Evolutionary conservation across 805 yeast species (phyloP).

Genomic region (Yamadazyma tumulicola): DNA sequence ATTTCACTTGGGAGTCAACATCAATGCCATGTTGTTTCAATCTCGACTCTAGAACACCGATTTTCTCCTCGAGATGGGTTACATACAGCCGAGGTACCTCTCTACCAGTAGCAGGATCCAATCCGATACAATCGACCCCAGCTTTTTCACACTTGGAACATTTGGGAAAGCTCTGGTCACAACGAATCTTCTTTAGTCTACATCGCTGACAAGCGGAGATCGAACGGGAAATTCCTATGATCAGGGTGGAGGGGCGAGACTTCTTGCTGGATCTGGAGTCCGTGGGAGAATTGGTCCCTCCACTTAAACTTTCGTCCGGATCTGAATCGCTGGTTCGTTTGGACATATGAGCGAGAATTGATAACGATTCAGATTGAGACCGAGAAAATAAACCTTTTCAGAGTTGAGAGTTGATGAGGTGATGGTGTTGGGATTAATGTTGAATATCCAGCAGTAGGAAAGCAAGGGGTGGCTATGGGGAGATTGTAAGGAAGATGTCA

Average conservation of each 20-base stretch:
- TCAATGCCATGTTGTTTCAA: constrained; percentile 44
- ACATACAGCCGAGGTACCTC: constrained; percentile 81
- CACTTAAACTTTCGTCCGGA: too few relatives aligned
- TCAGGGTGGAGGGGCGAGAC: constrained; percentile 4
- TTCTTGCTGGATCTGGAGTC: constrained; percentile 2
- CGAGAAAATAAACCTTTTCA: too few relatives aligned
- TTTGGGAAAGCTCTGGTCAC: constrained; percentile 66
- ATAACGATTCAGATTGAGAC: too few relatives aligned
- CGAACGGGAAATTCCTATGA: constrained; percentile 50
- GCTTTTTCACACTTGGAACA: constrained; percentile 64
- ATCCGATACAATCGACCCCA: constrained; percentile 71
- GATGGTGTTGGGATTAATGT: too few relatives aligned
- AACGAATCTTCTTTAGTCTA: constrained; percentile 59
- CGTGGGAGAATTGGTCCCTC: too few relatives aligned
- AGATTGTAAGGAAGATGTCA: too few relatives aligned
- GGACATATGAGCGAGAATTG: too few relatives aligned
- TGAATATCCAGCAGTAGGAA: too few relatives aligned
- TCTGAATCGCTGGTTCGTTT: too few relatives aligned
- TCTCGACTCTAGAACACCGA: constrained; percentile 52
- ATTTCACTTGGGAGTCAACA: too few relatives aligned
- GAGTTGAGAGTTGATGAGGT: too few relatives aligned
- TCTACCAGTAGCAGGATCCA: constrained; percentile 86
- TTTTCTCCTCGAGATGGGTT: constrained; percentile 63
- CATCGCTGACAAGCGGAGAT: constrained; percentile 88
- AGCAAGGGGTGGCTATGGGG: too few relatives aligned